Percentiles rank a stretch among this genome's conserved stretches.
phyloP scores from a whole-genome alignment of 768 basidiomycete species.

The Cystobasidium onofrii region DNA sequence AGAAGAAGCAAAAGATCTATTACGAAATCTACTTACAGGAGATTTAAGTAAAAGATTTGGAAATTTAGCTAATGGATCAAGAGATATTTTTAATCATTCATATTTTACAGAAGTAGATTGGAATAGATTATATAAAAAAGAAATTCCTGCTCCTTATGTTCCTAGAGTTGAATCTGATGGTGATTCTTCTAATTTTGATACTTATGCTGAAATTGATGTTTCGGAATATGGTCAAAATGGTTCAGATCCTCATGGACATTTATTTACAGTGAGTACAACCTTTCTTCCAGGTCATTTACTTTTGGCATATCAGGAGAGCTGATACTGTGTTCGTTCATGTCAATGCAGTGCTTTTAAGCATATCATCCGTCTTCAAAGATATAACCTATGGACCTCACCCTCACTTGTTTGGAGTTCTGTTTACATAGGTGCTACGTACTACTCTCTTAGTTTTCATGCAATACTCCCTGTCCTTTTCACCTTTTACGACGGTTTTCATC shows the following conservation, averaged over 20 bases:
- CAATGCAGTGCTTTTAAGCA: no score
- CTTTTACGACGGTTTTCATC: no score
- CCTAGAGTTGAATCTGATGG: constrained; percentile 87
- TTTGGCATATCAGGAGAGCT: no score
- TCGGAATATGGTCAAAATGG: constrained; percentile 39
- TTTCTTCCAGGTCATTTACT: constrained; percentile 17
- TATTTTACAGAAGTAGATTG: constrained; percentile 96
- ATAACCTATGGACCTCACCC: no score
- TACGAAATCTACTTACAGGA: constrained; percentile 78
- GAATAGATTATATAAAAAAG: constrained; percentile 56
- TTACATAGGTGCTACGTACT: no score
- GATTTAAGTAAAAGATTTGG: constrained; percentile 88
- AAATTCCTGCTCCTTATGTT: constrained; percentile 90
- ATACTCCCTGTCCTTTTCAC: no score
- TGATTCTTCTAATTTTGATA: constrained; percentile 64
- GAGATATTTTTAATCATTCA: constrained; percentile 81
- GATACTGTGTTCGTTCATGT: no score
- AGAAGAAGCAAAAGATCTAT: constrained; percentile 75
- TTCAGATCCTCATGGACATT: constrained; percentile 41
- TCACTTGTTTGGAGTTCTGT: no score
- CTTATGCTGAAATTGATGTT: constrained; percentile 38
- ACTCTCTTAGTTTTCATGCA: no score
- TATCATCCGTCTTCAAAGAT: no score
- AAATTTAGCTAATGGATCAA: constrained; percentile 85
- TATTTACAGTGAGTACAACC: constrained; percentile 34